Percentiles rank a stretch among this genome's conserved stretches.
phyloP scores from a whole-genome alignment of 352 stramenopile species.

The Globisporangium splendens region DNA sequence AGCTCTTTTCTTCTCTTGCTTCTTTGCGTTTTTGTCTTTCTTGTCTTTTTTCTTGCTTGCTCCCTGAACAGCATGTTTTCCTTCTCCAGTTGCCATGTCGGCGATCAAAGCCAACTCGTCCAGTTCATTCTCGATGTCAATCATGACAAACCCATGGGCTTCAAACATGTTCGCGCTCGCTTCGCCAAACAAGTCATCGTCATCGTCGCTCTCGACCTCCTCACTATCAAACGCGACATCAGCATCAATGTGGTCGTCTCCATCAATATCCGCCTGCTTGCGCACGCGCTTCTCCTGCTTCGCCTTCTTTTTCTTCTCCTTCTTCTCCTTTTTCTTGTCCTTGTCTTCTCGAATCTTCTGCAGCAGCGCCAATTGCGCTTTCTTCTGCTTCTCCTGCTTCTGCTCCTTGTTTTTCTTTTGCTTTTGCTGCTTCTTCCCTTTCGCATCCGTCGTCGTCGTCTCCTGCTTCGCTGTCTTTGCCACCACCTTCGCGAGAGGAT shows the following conservation, averaged over 20 bases:
- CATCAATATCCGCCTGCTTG: slow-evolving; percentile 29
- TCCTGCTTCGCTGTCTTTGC: too few species aligned
- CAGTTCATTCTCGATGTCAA: slow-evolving; percentile 37
- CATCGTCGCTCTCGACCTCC: slow-evolving; percentile 11
- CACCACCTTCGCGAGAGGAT: not conserved
- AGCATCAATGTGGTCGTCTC: slow-evolving; percentile 23
- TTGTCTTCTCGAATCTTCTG: slow-evolving; percentile 1
- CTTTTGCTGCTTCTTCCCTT: too few species aligned
- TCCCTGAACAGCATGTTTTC: not conserved
- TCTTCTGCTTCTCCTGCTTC: slow-evolving; percentile 8
- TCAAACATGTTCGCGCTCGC: slow-evolving; percentile 10
- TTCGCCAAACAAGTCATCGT: slow-evolving; percentile 10
- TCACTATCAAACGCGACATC: slow-evolving; percentile 21
- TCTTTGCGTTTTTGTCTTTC: slow-evolving; percentile 22
- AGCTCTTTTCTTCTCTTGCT: slow-evolving; percentile 15
- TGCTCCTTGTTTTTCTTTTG: not conserved
- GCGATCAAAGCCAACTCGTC: slow-evolving; percentile 35
- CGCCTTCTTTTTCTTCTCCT: slow-evolving; percentile 14
- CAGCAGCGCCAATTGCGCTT: not conserved
- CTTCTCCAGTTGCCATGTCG: slow-evolving; percentile 19
- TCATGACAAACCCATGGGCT: slow-evolving; percentile 32
- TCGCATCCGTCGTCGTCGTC: too few species aligned
- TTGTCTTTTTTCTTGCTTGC: slow-evolving; percentile 3
- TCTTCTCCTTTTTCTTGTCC: slow-evolving; percentile 5
- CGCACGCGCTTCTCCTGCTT: slow-evolving; percentile 26